These are phyloP conservation scores for Rosa rugosa DNA, from an alignment of 306 rosid species.

Conservation along the genomic window DNA sequence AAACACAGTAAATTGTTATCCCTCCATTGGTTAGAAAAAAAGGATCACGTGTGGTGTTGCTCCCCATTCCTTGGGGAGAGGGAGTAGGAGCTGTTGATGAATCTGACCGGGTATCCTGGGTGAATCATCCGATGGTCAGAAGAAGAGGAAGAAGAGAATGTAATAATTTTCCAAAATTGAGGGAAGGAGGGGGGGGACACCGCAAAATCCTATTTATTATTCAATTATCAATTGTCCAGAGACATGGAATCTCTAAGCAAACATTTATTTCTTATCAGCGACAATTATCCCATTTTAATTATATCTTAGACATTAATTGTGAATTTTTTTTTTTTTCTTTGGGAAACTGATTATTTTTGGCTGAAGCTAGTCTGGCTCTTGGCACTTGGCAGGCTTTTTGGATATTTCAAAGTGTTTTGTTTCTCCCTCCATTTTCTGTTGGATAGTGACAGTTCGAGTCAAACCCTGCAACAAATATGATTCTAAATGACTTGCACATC, in stretches of 20 bases:
- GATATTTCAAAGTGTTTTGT: neutral
- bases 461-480: neutral
- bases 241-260: neutral
- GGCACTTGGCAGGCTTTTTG: neutral
- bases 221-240: neutral
- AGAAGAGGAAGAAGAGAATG: neutral
- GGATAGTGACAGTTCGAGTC: conserved; percentile 10
- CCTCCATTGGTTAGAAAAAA: too few species aligned
- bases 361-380: neutral
- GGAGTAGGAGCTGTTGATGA: neutral
- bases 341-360: neutral
- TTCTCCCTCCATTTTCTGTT: neutral
- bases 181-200: neutral
- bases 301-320: neutral
- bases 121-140: neutral
- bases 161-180: neutral
- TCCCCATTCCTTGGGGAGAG: neutral
- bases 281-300: neutral
- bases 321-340: neutral
- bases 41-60: conserved; percentile 4
- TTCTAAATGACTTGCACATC: neutral
- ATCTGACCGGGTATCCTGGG: neutral
- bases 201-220: neutral
- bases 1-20: too few species aligned
- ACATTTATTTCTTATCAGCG: neutral